Evolutionary conservation across 352 stramenopile species (phyloP), one percentile per base, ranked within the genome.

Genomic region (Phytopythium ostracodes): DNA sequence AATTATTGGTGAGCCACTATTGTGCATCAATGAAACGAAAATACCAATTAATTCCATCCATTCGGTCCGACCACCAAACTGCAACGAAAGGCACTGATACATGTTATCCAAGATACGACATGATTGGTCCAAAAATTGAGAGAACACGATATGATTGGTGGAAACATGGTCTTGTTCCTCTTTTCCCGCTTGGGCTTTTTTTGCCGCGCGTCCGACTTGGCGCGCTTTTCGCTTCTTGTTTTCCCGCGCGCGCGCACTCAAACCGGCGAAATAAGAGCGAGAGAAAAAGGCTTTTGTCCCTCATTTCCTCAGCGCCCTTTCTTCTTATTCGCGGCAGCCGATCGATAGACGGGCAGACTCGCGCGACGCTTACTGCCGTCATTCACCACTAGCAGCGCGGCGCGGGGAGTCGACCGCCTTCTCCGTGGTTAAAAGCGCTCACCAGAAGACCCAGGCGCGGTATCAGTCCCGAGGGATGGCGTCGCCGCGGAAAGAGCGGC

Each of bases 181-280:
- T 12, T 31, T 31, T 51, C 44, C 44, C 42, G 42, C 42, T 10
- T 10, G 40, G 4, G 4, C 31, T 10, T 38, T 33, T 42, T 42
- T 42, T 42, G 36, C 5, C 40, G 40, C 40, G 40, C 40, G 17
- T 17, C 8, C 47, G 20, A 0, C 20, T 54, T 54, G 47, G 47
- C 47, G 47, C 47, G 47, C 47, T 38, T 54, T 54, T 33, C 47
- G 17, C 42, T 4, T 47, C 42, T 24, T 25, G 6, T 24, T 22
- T 54, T 54, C 25, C 27, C 27, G 24, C 27, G 24, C 47, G 25
- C 47, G 47, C 29, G 29, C 47, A 27, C 47, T 54, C 47, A 54
- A 54, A 54, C 25, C 22, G 2, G 2, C 46, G 35, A 52, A 33
- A 6, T 4, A 35, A 11, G 22, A 7, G n/a, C 22, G 44, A 22